These are phyloP conservation scores for Neolecta irregularis DNA, from an alignment of 1,139 yeast species.

Conservation along the genomic window DNA sequence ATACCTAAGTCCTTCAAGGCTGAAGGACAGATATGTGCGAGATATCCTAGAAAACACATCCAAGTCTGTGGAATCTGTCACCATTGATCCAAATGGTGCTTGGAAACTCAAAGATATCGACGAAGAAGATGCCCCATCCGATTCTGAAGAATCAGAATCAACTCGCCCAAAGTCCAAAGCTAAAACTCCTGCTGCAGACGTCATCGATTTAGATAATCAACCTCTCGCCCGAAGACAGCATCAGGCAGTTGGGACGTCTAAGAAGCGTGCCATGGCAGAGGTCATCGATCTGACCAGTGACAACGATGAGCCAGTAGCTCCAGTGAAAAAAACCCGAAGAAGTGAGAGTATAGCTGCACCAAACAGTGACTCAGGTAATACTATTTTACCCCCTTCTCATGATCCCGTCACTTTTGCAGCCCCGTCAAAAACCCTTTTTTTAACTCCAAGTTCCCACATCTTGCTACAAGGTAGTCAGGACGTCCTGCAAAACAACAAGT, in stretches of 20 bases:
- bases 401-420: not conserved
- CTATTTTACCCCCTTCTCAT: not conserved
- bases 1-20: not conserved
- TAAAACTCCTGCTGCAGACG: not conserved
- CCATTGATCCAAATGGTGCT: conserved; percentile 25
- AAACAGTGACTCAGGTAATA: not conserved
- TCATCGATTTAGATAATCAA: not conserved
- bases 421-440: not conserved
- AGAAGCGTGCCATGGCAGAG: conserved; percentile 11
- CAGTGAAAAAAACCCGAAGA: not conserved
- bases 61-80: conserved; percentile 22
- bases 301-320: conserved; percentile 16
- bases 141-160: conserved; percentile 7
- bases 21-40: conserved; percentile 17
- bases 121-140: conserved; percentile 15
- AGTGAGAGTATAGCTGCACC: not conserved
- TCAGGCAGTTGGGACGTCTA: conserved; percentile 2
- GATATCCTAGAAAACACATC: conserved; percentile 23
- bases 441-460: too few species aligned
- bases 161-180: conserved; percentile 1
- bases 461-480: too few species aligned
- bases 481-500: too few species aligned
- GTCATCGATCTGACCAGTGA: conserved; percentile 18
- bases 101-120: conserved; percentile 20
- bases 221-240: conserved; percentile 3